phyloP scores from a whole-genome alignment of 768 basidiomycete genomes.

The Rhizopogon vesiculosus region DNA sequence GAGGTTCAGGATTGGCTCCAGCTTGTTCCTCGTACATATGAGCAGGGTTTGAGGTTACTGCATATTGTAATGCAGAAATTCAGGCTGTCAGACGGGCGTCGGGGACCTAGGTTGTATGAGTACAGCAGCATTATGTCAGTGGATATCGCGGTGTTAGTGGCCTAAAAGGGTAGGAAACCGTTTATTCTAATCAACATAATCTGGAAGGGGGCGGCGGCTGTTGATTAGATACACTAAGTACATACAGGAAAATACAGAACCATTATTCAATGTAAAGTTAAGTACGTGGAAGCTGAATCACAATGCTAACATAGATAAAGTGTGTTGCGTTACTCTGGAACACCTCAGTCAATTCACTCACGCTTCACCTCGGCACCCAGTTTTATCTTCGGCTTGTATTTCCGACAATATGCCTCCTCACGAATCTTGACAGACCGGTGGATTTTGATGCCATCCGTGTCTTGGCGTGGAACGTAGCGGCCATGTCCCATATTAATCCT shows the following conservation, averaged over 20 bases:
- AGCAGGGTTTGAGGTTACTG: too few species aligned
- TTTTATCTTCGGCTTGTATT: conserved; percentile 38
- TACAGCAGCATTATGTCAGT: neutral
- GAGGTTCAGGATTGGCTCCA: too few species aligned
- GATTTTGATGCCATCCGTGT: conserved; percentile 30
- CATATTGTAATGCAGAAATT: too few species aligned
- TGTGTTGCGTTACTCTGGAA: too few species aligned
- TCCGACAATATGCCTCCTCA: conserved; percentile 41
- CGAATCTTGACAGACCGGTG: conserved; percentile 47
- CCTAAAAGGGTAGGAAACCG: neutral
- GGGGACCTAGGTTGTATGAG: neutral
- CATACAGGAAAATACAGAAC: too few species aligned
- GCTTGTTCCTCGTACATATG: too few species aligned
- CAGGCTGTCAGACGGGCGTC: too few species aligned
- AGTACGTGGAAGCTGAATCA: too few species aligned
- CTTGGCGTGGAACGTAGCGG: conserved; percentile 37
- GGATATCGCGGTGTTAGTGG: neutral
- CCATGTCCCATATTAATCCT: conserved; percentile 38
- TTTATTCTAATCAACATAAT: neutral
- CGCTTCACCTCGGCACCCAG: conserved; percentile 26
- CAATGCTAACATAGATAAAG: too few species aligned
- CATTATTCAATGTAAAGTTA: too few species aligned
- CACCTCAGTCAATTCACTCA: conserved; percentile 34
- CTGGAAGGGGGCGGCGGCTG: too few species aligned
- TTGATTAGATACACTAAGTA: too few species aligned